phyloP scores from a whole-genome alignment of 768 basidiomycete genomes.

The Phylloporus sp. region DNA sequence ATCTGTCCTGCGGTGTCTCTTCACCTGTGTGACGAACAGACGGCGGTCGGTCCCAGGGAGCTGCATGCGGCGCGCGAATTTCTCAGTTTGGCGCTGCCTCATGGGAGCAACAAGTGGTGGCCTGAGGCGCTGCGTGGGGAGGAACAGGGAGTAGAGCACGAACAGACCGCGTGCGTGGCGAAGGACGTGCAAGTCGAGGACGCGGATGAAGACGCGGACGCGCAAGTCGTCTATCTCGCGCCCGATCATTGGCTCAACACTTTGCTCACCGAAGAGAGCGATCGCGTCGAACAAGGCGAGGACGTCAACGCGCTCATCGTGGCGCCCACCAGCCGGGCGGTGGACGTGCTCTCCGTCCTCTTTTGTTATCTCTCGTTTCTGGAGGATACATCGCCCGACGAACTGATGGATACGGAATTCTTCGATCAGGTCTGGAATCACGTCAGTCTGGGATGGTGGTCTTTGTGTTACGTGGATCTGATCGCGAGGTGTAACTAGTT shows the following conservation, averaged over 20 bases:
- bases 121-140: neutral
- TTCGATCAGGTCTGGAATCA: conserved; percentile 6
- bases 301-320: conserved; percentile 8
- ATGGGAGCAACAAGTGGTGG: conserved; percentile 9
- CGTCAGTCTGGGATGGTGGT: neutral
- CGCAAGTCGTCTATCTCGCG: conserved; percentile 3
- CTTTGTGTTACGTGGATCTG: neutral
- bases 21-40: neutral
- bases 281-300: neutral
- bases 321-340: conserved; percentile 7
- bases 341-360: conserved; percentile 10
- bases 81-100: conserved; percentile 37
- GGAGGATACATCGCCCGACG: neutral
- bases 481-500: neutral
- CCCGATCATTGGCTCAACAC: neutral
- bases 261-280: neutral
- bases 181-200: neutral
- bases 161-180: too few species aligned
- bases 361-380: conserved; percentile 14
- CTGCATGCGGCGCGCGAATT: conserved; percentile 41
- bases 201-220: neutral
- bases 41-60: conserved; percentile 30
- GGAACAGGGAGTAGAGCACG: neutral
- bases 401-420: neutral
- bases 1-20: neutral